A percentile compares a stretch with the other conserved stretches of the same genome.
phyloP scores from a whole-genome alignment of 192 early-diverging fungal genomes.

The Piromyces finnis region DNA sequence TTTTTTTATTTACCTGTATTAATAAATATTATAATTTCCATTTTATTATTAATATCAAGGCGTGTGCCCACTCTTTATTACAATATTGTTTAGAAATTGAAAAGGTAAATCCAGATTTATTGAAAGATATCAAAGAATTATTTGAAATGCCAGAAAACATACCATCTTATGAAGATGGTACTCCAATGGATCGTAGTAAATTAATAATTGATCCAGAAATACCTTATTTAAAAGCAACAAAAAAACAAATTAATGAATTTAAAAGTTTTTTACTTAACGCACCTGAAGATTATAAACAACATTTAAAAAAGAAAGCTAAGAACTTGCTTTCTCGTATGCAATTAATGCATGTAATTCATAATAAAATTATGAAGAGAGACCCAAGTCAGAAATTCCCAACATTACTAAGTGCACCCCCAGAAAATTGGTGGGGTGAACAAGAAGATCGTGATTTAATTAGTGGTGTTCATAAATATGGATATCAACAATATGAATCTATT shows the following conservation, averaged over 20 bases:
- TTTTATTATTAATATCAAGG: background rate
- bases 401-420: constrained; percentile 19
- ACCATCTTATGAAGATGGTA: constrained; percentile 38
- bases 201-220: constrained; percentile 6
- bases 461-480: constrained; percentile 65
- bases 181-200: constrained; percentile 38
- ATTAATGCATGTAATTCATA: constrained; percentile 56
- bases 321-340: constrained; percentile 55
- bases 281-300: constrained; percentile 52
- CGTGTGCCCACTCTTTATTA: constrained; percentile 29
- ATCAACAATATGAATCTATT: constrained; percentile 24
- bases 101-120: background rate
- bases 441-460: constrained; percentile 65
- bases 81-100: constrained; percentile 6
- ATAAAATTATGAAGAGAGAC: constrained; percentile 31
- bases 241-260: constrained; percentile 29
- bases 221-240: constrained; percentile 6
- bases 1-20: too few species aligned
- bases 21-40: too few species aligned
- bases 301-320: constrained; percentile 46
- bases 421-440: constrained; percentile 49
- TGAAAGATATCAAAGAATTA: constrained; percentile 2
- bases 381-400: constrained; percentile 20
- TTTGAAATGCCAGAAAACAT: constrained; percentile 11
- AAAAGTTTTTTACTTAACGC: constrained; percentile 53